Evolutionary conservation across 495 filamentous ascomycete species (phyloP), one percentile per base, ranked within the genome.

Genomic region (Acidiella bohemica): DNA sequence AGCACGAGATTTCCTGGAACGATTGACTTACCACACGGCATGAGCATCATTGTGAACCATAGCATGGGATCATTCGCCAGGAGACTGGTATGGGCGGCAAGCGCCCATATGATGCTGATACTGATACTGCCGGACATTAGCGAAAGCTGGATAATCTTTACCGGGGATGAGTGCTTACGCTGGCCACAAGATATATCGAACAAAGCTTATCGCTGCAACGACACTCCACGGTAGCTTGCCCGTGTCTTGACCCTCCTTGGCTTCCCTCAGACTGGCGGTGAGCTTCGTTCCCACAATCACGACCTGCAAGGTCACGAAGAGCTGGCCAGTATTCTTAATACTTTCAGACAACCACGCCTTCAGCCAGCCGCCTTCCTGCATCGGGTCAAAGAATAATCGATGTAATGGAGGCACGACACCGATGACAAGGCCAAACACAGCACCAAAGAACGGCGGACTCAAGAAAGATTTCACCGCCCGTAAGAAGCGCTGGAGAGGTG

Each of bases 31-130:
- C n/a, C n/a, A n/a, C n/a, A n/a, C n/a, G 82, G 79, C 74, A 85
- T 84, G 16, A 84, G 52, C 78, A 84, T 84, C 67, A 85, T 68
- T 6, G 62, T 60, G 51, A 84, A 86, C 76, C 76, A 85, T 13
- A 86, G 54, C 28, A 87, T 73, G 0, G 82, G 80, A 54, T 87
- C 81, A 4, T 63, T 42, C 5, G 63, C 57, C 2, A 86, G 56
- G 6, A 77, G 13, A 13, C 50, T 42, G 0, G 78, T 84, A 36
- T 66, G 66, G 12, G 60, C 63, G 7, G 73, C 79, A 12, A 87
- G 49, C 0, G 61, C 41, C 47, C 74, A 86, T n/a, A 85, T 68
- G 6, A 72, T 14, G 0, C 64, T 54, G 40, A 87, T 80, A 12
- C 38, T 44, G 24, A 49, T 41, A n/a, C 9, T 9, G 8, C 5